Percentiles rank a stretch among this genome's conserved stretches.
Evolutionary conservation across 495 filamentous ascomycete species (phyloP).

Genomic region (Talaromyces trachyspermus): DNA sequence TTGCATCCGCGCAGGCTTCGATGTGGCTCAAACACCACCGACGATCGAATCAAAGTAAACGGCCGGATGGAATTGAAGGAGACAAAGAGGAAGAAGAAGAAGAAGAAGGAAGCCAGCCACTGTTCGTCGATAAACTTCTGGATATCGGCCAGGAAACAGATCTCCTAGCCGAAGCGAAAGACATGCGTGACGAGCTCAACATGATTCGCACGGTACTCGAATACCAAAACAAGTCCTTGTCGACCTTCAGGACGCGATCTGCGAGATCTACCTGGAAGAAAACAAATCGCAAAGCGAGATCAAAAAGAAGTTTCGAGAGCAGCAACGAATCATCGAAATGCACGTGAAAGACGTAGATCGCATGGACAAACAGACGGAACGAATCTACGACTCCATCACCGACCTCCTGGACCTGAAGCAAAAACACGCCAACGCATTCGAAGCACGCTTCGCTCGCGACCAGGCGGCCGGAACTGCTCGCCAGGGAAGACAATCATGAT

Average conservation of each 20-base stretch:
- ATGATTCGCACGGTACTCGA: slow-evolving; percentile 59
- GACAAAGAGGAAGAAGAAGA: slow-evolving; percentile 16
- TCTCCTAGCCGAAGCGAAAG: slow-evolving; percentile 59
- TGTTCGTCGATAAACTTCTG: slow-evolving; percentile 58
- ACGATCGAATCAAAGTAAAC: slow-evolving; percentile 36
- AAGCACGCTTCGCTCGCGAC: slow-evolving; percentile 61
- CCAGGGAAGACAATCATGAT: slow-evolving; percentile 71
- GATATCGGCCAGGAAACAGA: slow-evolving; percentile 63
- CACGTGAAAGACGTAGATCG: slow-evolving; percentile 57
- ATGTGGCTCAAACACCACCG: slow-evolving; percentile 55
- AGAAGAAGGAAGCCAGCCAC: slow-evolving; percentile 26
- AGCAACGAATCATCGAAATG: slow-evolving; percentile 53
- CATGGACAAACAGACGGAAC: slow-evolving; percentile 62
- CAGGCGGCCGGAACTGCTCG: slow-evolving; percentile 56
- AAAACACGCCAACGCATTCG: slow-evolving; percentile 66
- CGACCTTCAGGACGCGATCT: slow-evolving; percentile 48
- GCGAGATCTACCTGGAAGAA: slow-evolving; percentile 40
- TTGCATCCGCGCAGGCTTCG: slow-evolving; percentile 52
- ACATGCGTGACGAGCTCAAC: slow-evolving; percentile 67
- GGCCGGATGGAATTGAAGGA: slow-evolving; percentile 20
- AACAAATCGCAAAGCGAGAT: slow-evolving; percentile 42
- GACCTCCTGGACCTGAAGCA: slow-evolving; percentile 56
- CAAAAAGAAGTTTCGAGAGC: slow-evolving; percentile 51
- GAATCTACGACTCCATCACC: slow-evolving; percentile 55
- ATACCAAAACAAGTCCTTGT: slow-evolving; percentile 49